Conservation (phyloP, 2,329 filamentous ascomycete species). For the Dryadomyces sulphureus region DNA sequence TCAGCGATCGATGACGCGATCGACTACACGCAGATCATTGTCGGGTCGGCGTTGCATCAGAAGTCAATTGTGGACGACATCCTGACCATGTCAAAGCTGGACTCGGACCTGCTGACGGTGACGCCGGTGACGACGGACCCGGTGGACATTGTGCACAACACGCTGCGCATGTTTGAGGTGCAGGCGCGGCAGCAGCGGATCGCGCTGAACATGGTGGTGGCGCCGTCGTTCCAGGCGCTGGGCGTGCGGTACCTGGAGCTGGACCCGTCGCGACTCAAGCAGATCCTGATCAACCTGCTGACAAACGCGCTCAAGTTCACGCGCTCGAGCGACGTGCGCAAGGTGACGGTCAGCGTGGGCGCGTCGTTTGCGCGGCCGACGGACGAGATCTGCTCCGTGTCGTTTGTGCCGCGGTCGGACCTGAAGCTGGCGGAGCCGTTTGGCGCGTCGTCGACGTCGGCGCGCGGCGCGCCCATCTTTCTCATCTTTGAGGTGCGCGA, state of each 20-base stretch:
- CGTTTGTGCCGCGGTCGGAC: conserved; percentile 42
- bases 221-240: conserved; percentile 41
- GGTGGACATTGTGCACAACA: conserved; percentile 47
- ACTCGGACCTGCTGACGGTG: conserved; percentile 59
- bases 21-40: conserved; percentile 64
- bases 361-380: conserved; percentile 25
- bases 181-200: conserved; percentile 59
- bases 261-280: conserved; percentile 60
- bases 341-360: conserved; percentile 34
- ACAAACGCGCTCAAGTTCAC: conserved; percentile 79
- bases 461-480: conserved; percentile 35
- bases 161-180: conserved; percentile 65
- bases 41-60: conserved; percentile 65
- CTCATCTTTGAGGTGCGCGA: conserved; percentile 63
- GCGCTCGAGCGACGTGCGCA: conserved; percentile 41
- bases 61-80: conserved; percentile 68
- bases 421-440: background rate
- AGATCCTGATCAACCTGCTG: conserved; percentile 67
- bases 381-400: conserved; percentile 31
- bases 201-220: conserved; percentile 46
- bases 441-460: background rate
- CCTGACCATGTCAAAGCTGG: conserved; percentile 58
- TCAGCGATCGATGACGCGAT: conserved; percentile 40
- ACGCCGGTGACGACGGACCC: conserved; percentile 57
- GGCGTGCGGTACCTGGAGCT: conserved; percentile 50